These are phyloP conservation scores for Phytophthora ohioensis DNA, from an alignment of 352 stramenopile genomes.

Conservation along the genomic window DNA sequence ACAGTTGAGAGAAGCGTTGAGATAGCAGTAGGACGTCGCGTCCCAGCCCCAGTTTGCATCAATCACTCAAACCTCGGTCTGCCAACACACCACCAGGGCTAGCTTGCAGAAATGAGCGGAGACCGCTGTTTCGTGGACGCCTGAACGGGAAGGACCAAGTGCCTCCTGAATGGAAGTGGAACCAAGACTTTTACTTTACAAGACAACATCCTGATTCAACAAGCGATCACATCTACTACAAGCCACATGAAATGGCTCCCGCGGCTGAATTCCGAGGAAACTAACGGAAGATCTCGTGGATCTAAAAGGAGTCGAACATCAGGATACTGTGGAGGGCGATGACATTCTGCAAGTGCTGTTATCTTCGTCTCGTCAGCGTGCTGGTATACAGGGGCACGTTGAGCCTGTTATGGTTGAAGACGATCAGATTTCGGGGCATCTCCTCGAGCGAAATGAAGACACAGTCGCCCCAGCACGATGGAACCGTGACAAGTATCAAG, in stretches of 20 bases:
- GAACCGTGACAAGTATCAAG: not conserved
- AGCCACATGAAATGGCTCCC: not conserved
- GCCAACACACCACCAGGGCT: not conserved
- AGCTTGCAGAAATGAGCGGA: slow-evolving; percentile 1
- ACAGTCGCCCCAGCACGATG: not conserved
- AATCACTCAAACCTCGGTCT: not conserved
- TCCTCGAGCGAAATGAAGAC: not conserved
- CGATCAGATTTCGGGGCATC: not conserved
- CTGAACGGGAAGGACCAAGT: slow-evolving; percentile 6
- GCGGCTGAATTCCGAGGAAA: not conserved
- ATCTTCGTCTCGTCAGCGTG: not conserved
- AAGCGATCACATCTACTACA: not conserved
- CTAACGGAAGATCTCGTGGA: slow-evolving; percentile 2
- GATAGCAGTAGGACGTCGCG: not conserved
- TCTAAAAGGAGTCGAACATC: not conserved
- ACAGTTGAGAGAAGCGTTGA: not conserved
- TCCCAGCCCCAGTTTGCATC: slow-evolving; percentile 14
- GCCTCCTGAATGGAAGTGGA: not conserved
- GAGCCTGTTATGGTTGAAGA: not conserved
- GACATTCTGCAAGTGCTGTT: slow-evolving; percentile 27
- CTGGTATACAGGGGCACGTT: not conserved
- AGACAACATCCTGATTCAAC: too few relatives aligned
- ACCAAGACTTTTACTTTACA: slow-evolving; percentile 6
- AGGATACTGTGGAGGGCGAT: slow-evolving; percentile 29
- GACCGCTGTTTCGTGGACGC: not conserved